Evolutionary conservation across 2,329 filamentous ascomycete genomes (phyloP).

Genomic region (Cladosporium sp.): DNA sequence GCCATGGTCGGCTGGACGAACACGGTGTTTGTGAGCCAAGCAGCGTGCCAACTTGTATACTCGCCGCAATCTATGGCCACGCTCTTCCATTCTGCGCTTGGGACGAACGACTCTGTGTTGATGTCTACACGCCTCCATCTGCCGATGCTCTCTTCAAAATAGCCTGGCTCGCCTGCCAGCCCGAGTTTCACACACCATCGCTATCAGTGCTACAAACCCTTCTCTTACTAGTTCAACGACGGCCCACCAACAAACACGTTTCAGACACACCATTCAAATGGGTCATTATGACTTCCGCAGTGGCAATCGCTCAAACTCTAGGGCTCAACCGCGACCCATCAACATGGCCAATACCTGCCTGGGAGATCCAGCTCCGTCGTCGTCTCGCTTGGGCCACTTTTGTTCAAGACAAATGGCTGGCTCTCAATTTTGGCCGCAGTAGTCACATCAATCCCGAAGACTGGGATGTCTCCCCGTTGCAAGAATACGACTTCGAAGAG

Average conservation of each 20-base stretch:
- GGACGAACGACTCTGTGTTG: constrained; percentile 42
- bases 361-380: constrained; percentile 63
- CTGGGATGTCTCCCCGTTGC: constrained; percentile 55
- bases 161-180: constrained; percentile 34
- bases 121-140: constrained; percentile 37
- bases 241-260: constrained; percentile 37
- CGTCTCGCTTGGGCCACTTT: constrained; percentile 65
- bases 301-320: constrained; percentile 60
- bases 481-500: constrained; percentile 46
- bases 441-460: constrained; percentile 56
- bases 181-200: constrained; percentile 34
- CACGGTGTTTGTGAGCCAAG: constrained; percentile 34
- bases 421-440: constrained; percentile 58
- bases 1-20: constrained; percentile 33
- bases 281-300: constrained; percentile 38
- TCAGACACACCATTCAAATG: constrained; percentile 38
- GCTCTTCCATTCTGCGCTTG: constrained; percentile 48
- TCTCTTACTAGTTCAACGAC: constrained; percentile 35
- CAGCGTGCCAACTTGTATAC: constrained; percentile 39
- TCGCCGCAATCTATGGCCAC: constrained; percentile 47
- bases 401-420: constrained; percentile 66
- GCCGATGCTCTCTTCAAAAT: constrained; percentile 36
- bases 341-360: constrained; percentile 61
- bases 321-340: constrained; percentile 63
- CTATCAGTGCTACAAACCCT: constrained; percentile 36